Conservation (phyloP, 805 yeast species). For the Candida odintsovae region DNA sequence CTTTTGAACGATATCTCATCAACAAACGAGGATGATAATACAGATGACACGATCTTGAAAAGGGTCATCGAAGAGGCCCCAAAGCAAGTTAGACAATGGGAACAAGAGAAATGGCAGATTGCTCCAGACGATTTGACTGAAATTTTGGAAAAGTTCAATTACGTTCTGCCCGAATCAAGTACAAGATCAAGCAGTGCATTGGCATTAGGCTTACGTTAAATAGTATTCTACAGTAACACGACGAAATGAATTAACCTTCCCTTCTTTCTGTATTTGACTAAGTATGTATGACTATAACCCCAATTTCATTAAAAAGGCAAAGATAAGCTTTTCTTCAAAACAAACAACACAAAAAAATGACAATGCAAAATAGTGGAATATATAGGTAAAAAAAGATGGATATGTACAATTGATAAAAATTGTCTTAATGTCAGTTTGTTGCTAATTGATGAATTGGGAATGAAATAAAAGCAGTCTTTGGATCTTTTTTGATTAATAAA, state of each 20-base stretch:
- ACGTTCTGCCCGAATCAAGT: background rate
- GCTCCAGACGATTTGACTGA: conserved; percentile 31
- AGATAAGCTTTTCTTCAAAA: background rate
- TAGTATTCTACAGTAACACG: background rate
- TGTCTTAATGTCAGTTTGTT: background rate
- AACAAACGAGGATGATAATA: background rate
- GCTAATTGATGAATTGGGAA: background rate
- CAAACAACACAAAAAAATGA: background rate
- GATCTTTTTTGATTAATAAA: background rate
- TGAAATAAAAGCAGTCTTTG: background rate
- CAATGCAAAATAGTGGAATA: background rate
- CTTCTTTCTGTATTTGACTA: background rate
- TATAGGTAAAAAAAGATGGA: background rate
- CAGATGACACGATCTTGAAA: conserved; percentile 8
- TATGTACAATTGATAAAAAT: background rate
- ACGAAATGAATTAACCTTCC: background rate
- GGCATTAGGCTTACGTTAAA: background rate
- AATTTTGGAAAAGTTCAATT: conserved; percentile 3
- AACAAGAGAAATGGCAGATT: conserved; percentile 21
- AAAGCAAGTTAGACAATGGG: conserved; percentile 24
- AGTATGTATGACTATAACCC: background rate
- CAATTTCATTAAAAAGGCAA: background rate
- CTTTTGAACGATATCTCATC: conserved; percentile 13
- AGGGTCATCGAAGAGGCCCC: conserved; percentile 10
- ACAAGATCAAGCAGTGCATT: background rate